These are phyloP conservation scores for Sclerospora graminicola DNA, from an alignment of 352 stramenopile species.

Conservation along the genomic window DNA sequence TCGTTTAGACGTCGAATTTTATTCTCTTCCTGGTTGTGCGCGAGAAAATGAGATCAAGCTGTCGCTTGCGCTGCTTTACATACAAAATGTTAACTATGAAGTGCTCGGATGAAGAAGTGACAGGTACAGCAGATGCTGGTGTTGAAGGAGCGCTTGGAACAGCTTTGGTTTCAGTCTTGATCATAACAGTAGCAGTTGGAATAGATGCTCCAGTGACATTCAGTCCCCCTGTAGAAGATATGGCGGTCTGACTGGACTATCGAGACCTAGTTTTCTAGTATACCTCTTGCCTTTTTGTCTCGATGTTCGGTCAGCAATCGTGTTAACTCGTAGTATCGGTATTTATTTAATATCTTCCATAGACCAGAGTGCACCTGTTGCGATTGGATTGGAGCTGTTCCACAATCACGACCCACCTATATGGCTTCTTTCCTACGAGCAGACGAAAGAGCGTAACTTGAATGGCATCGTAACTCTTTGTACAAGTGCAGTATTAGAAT, in stretches of 20 bases:
- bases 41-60: conserved; percentile 53
- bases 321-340: conserved; percentile 55
- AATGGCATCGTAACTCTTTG: too few species aligned
- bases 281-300: conserved; percentile 15
- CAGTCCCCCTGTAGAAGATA: neutral
- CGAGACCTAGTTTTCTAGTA: conserved; percentile 6
- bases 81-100: conserved; percentile 55
- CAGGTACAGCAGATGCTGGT: conserved; percentile 1
- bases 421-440: too few species aligned
- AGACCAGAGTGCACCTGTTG: conserved; percentile 24
- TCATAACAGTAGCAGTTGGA: neutral
- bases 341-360: conserved; percentile 69
- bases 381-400: conserved; percentile 39
- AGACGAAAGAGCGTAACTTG: too few species aligned
- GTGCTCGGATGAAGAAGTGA: conserved; percentile 13
- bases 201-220: conserved; percentile 1
- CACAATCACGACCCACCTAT: conserved; percentile 46
- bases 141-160: conserved; percentile 6
- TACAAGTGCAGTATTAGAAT: too few species aligned
- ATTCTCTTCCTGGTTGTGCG: conserved; percentile 52
- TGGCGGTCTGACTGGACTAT: neutral
- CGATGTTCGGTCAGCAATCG: conserved; percentile 32
- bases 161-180: conserved; percentile 1
- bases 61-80: conserved; percentile 62
- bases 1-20: conserved; percentile 48